Evolutionary conservation across 1,284 basidiomycete species (phyloP).

Genomic region (Cryptococcus sp.): DNA sequence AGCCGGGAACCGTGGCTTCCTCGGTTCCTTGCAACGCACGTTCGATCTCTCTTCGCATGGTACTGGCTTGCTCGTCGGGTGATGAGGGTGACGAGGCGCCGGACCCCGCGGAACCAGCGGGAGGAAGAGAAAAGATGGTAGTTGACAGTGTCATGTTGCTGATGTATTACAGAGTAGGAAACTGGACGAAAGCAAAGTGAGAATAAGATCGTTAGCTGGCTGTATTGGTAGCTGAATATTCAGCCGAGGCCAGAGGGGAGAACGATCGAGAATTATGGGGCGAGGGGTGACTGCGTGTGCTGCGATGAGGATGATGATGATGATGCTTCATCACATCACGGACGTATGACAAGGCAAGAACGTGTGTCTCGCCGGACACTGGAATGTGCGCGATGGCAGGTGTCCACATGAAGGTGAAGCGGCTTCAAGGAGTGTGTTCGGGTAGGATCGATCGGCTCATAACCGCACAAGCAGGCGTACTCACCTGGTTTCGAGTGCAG

Average conservation of each 20-base stretch:
- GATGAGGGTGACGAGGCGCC: not conserved
- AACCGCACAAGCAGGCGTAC: too few relatives aligned
- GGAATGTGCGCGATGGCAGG: too few relatives aligned
- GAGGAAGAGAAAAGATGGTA: slow-evolving; percentile 6
- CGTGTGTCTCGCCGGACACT: too few relatives aligned
- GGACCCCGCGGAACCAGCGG: not conserved
- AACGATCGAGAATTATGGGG: not conserved
- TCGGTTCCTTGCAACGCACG: slow-evolving; percentile 30
- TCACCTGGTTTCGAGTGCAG: too few relatives aligned
- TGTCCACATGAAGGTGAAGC: too few relatives aligned
- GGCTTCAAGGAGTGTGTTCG: too few relatives aligned
- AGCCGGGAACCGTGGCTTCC: slow-evolving; percentile 38
- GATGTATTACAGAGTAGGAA: not conserved
- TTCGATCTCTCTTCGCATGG: slow-evolving; percentile 42
- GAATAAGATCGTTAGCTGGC: not conserved
- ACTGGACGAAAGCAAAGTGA: not conserved
- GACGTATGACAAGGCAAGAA: too few relatives aligned
- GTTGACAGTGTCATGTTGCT: not conserved
- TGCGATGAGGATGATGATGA: too few relatives aligned
- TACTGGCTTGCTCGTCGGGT: not conserved
- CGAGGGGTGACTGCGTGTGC: too few relatives aligned
- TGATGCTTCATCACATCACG: too few relatives aligned
- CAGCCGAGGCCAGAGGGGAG: not conserved
- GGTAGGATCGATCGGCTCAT: too few relatives aligned
- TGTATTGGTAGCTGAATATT: not conserved